phyloP scores from a whole-genome alignment of 1,284 basidiomycete species.

The Cronartium quercuum region DNA sequence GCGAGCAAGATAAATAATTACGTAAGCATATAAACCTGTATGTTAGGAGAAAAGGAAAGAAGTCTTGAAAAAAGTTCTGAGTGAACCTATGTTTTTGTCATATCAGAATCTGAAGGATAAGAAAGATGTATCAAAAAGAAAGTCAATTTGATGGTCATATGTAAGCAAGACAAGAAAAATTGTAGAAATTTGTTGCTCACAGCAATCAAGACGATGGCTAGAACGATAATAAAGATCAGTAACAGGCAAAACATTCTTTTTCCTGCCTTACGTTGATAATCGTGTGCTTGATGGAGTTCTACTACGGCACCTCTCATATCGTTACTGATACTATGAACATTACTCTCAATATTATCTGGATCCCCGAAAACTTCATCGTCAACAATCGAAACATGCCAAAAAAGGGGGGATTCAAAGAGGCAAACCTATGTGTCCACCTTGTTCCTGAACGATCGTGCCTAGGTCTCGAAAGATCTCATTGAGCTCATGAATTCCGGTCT shows the following conservation, averaged over 20 bases:
- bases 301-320: slow-evolving; percentile 79
- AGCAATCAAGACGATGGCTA: slow-evolving; percentile 82
- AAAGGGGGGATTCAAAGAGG: slow-evolving; percentile 2
- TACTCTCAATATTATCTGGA: slow-evolving; percentile 91
- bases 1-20: background rate
- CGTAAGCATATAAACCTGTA: background rate
- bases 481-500: slow-evolving; percentile 91
- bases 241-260: slow-evolving; percentile 81
- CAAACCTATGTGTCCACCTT: slow-evolving; percentile 88
- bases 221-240: slow-evolving; percentile 72
- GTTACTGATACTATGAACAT: slow-evolving; percentile 76
- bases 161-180: background rate
- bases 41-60: background rate
- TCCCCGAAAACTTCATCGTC: background rate
- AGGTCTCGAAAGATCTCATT: slow-evolving; percentile 96
- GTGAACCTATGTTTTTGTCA: background rate
- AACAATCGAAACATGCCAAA: background rate
- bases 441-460: slow-evolving; percentile 87
- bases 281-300: slow-evolving; percentile 81
- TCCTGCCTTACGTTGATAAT: slow-evolving; percentile 91
- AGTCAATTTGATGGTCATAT: background rate
- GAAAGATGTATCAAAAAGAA: background rate
- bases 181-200: slow-evolving; percentile 55
- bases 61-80: background rate
- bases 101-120: background rate